A percentile compares a stretch with the other conserved stretches of the same genome.
Conservation (phyloP, 495 filamentous ascomycete genomes). For the Friedmanniomyces simplex region DNA sequence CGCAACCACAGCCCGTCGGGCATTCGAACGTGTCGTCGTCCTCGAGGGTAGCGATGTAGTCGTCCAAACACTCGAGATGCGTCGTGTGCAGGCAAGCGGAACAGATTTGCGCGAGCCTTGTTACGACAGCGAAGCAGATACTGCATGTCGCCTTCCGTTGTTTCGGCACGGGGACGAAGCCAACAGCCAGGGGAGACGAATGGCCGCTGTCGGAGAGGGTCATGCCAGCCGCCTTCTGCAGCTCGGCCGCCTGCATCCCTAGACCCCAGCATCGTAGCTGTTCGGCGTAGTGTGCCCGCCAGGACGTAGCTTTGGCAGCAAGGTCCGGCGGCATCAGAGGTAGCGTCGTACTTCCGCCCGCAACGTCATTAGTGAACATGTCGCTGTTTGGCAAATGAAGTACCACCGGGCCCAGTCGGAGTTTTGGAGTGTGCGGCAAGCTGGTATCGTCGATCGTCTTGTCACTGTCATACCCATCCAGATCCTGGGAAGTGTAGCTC, state of each 20-base stretch:
- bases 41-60: neutral
- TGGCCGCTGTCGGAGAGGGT: neutral
- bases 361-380: slow-evolving; percentile 5
- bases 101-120: slow-evolving; percentile 8
- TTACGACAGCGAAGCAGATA: slow-evolving; percentile 7
- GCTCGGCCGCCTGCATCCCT: slow-evolving; percentile 8
- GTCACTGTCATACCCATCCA: slow-evolving; percentile 18
- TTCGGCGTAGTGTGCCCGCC: slow-evolving; percentile 11
- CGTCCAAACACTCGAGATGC: slow-evolving; percentile 9
- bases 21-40: slow-evolving; percentile 9
- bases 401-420: neutral
- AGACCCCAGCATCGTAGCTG: slow-evolving; percentile 13
- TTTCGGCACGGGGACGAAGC: neutral
- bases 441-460: slow-evolving; percentile 17
- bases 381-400: neutral
- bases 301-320: neutral
- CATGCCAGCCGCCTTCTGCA: slow-evolving; percentile 10
- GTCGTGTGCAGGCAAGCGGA: slow-evolving; percentile 4
- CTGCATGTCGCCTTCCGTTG: slow-evolving; percentile 3
- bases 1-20: slow-evolving; percentile 16
- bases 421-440: slow-evolving; percentile 15
- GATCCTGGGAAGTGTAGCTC: neutral
- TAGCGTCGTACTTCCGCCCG: neutral
- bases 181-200: neutral
- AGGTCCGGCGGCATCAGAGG: slow-evolving; percentile 5